Base-by-base conservation (phyloP, 1,284 basidiomycete species). In the Fomitiporia mediterranea region DNA sequence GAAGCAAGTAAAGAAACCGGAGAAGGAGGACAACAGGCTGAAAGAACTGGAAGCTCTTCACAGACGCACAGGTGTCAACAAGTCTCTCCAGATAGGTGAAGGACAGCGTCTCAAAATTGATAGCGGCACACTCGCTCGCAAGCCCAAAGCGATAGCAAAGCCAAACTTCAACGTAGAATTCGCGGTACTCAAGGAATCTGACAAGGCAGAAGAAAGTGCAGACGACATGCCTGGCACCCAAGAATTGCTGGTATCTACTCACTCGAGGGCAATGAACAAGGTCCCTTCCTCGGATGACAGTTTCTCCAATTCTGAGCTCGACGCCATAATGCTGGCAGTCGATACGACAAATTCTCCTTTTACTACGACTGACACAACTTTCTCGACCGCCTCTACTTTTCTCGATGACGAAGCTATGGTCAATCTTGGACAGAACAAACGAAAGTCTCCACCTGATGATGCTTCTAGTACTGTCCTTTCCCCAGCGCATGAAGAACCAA, bases 121-220 rank as follows among this genome's bases (percentile, higher is more conserved):
- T 5, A 63, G 70, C 9, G 49, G 57, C 9, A 28, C 13, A 38
- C 11, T 37, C 44, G 59, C 56, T 28, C 64, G 62, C 57, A 74
- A 69, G 64, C 64, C 60, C 17, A 75, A 70, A 56, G 51, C 25
- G 51, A 49, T n/a, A 13, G 21, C n/a, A 13, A 23, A 49, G 8
- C n/a, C 43, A 2, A 71, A 79, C 58, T 83, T 83, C 60, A 72
- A 81, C 57, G 59, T 85, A n/a, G 69, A 80, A 48, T 76, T 85
- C 50, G 66, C 76, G 4, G 72, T 76, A 39, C 62, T 85, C 52
- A 69, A 68, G 25, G 72, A 43, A 4, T 39, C 37, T 23, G 42
- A 78, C 39, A 65, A 67, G 27, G 67, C 69, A 40, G 62, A 64
- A 39, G 69, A 71, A 25, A 64, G 67, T 48, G 72, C 74, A 46